Evolutionary conservation across 179 eudicot species (phyloP).

Genomic region (Heliamphora pulchella): DNA sequence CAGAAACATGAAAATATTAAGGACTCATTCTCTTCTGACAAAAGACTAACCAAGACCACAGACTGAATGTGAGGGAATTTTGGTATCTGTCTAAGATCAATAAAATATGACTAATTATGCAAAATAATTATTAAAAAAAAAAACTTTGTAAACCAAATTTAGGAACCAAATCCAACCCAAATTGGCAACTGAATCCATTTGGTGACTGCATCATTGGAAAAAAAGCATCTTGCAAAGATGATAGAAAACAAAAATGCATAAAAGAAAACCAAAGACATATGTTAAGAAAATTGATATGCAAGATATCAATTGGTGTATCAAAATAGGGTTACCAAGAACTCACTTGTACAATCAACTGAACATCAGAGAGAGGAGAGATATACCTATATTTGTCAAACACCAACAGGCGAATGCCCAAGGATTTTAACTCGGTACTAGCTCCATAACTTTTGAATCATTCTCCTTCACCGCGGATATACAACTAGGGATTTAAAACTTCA

Average conservation of each 20-base stretch:
- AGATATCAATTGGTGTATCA: not conserved
- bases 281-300: not conserved
- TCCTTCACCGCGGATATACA: not conserved
- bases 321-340: not conserved
- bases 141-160: slow-evolving; percentile 1
- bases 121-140: not conserved
- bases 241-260: not conserved
- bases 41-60: not conserved
- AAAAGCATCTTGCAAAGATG: not conserved
- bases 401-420: not conserved
- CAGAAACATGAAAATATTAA: slow-evolving; percentile 1
- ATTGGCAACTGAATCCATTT: not conserved
- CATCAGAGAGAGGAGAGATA: not conserved
- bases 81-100: not conserved
- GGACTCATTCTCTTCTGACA: not conserved
- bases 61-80: not conserved
- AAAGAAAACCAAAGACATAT: not conserved
- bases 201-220: not conserved
- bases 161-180: not conserved
- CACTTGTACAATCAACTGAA: not conserved
- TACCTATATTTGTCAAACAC: not conserved
- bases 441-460: not conserved
- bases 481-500: not conserved
- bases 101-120: not conserved
- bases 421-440: not conserved